These are phyloP conservation scores for Suillus discolor DNA, from an alignment of 768 basidiomycete species.

Conservation along the genomic window DNA sequence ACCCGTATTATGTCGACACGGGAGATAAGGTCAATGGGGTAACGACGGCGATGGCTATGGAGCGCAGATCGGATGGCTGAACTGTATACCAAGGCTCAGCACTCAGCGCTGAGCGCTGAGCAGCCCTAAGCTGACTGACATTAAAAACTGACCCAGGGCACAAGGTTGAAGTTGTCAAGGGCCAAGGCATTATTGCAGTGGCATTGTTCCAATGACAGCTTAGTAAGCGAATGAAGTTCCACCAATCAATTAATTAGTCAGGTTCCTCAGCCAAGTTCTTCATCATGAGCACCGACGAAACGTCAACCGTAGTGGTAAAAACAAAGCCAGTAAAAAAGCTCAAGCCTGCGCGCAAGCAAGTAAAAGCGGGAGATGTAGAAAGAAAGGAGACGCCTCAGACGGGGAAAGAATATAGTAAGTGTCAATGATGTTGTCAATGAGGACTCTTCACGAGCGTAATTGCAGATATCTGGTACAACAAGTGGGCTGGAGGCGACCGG, in stretches of 20 bases:
- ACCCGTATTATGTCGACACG: too few relatives aligned
- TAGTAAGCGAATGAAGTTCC: not conserved
- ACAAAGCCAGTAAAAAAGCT: slow-evolving; percentile 59
- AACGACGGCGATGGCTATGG: not conserved
- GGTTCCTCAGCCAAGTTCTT: slow-evolving; percentile 6
- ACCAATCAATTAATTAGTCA: slow-evolving; percentile 7
- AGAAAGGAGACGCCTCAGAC: slow-evolving; percentile 89
- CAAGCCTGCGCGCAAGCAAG: slow-evolving; percentile 92
- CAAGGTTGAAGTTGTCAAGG: too few relatives aligned
- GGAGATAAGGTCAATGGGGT: not conserved
- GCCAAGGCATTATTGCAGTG: too few relatives aligned
- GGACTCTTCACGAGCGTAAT: slow-evolving; percentile 16
- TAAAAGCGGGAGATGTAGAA: slow-evolving; percentile 87
- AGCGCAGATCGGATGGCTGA: not conserved
- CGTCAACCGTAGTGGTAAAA: slow-evolving; percentile 20
- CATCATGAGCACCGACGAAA: slow-evolving; percentile 37
- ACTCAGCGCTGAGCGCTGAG: too few relatives aligned
- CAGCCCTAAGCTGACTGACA: not conserved
- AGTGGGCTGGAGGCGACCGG: slow-evolving; percentile 99
- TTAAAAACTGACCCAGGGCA: too few relatives aligned
- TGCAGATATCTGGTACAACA: slow-evolving; percentile 96
- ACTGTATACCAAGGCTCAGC: not conserved
- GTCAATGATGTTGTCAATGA: not conserved
- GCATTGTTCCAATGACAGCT: not conserved
- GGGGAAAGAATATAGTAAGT: slow-evolving; percentile 94